A percentile compares a stretch with the other conserved stretches of the same genome.
Evolutionary conservation across 345 rosid genomes (phyloP).

Genomic region (Gynandropsis gynandra): DNA sequence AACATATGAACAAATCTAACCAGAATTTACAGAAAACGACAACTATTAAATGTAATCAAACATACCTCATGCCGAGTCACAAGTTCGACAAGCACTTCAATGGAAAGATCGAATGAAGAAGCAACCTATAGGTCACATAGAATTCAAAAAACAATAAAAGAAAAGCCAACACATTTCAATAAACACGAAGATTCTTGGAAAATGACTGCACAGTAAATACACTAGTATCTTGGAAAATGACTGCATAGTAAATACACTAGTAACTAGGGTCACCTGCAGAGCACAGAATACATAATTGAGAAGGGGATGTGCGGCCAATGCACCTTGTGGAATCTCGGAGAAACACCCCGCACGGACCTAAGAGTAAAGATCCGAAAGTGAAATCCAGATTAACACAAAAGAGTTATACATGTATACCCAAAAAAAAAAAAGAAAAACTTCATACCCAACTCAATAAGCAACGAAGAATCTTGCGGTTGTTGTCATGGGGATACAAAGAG

Average conservation of each 20-base stretch:
- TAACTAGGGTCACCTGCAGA: conserved; percentile 49
- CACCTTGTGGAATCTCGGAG: conserved; percentile 71
- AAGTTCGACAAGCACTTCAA: conserved; percentile 91
- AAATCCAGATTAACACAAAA: neutral
- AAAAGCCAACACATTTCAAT: neutral
- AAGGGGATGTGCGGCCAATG: conserved; percentile 75
- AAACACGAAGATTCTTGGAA: conserved; percentile 2
- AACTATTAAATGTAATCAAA: conserved; percentile 5
- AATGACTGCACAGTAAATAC: conserved; percentile 2
- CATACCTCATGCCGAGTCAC: conserved; percentile 80
- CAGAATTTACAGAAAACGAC: conserved; percentile 3
- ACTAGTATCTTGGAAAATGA: neutral
- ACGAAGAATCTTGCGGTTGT: conserved; percentile 68
- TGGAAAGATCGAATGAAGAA: conserved; percentile 72
- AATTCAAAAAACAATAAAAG: conserved; percentile 14
- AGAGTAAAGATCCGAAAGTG: conserved; percentile 16
- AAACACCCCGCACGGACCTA: conserved; percentile 96
- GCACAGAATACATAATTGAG: conserved; percentile 69
- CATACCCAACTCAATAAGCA: conserved; percentile 98
- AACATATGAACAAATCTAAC: neutral
- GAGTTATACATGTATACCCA: no score
- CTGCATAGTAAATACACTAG: neutral
- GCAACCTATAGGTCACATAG: conserved; percentile 42
- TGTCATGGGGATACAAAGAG: conserved; percentile 39
- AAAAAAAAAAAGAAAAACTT: conserved; percentile 14